Percentiles rank a stretch among this genome's conserved stretches.
Conservation (phyloP, 164 flowering plant genomes). For the Macadamia tetraphylla region DNA sequence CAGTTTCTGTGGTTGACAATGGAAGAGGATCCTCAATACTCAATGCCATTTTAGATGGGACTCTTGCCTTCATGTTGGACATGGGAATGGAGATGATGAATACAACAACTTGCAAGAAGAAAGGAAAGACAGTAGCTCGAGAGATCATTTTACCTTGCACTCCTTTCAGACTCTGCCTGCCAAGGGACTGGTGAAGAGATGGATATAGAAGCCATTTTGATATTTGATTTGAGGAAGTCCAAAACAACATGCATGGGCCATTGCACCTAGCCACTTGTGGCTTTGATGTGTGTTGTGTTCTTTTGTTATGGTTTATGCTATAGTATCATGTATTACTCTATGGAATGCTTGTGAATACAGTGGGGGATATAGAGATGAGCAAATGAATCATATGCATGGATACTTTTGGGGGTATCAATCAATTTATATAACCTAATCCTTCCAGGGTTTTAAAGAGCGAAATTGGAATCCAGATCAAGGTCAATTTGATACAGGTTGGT, state of each 20-base stretch:
- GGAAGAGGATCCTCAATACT: background rate
- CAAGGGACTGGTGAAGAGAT: background rate
- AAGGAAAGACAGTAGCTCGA: background rate
- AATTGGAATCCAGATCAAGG: too few species aligned
- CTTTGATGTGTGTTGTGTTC: slow-evolving; percentile 9
- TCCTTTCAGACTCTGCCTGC: background rate
- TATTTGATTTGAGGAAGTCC: background rate
- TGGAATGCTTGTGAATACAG: slow-evolving; percentile 24
- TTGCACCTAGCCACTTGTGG: slow-evolving; percentile 8
- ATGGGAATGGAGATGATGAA: background rate
- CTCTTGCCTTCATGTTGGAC: background rate
- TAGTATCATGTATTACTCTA: slow-evolving; percentile 14
- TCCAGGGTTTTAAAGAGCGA: too few species aligned
- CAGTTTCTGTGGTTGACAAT: background rate
- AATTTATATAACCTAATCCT: background rate
- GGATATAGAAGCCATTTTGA: background rate
- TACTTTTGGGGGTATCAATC: background rate
- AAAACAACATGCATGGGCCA: background rate
- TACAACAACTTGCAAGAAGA: background rate
- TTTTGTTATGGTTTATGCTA: slow-evolving; percentile 7
- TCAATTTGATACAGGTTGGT: too few species aligned
- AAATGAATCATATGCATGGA: slow-evolving; percentile 7
- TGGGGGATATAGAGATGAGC: slow-evolving; percentile 12
- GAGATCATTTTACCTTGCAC: background rate
- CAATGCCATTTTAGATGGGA: background rate